phyloP scores from a whole-genome alignment of 176 grass and related monocot species.

The Rhynchospora pubera region DNA sequence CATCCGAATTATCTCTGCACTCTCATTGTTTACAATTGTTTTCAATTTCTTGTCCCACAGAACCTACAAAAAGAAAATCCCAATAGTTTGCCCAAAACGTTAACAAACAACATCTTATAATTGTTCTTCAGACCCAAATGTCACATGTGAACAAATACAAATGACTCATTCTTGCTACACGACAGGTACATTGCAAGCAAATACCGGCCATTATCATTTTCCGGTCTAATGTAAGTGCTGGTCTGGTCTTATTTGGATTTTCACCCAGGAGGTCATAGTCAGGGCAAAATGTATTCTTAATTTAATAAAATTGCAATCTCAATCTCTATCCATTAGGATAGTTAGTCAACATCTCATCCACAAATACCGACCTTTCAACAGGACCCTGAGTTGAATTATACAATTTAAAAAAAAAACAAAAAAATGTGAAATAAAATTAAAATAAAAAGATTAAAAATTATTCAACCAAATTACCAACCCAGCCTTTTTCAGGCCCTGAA shows the following conservation, averaged over 20 bases:
- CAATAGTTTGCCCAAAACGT: neutral
- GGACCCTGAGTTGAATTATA: neutral
- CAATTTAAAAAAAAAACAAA: no score
- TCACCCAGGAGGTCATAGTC: neutral
- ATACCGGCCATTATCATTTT: neutral
- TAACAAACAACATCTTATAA: neutral
- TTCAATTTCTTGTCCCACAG: slow-evolving; percentile 90
- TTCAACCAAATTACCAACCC: neutral
- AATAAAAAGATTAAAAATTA: neutral
- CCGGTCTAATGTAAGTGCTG: neutral
- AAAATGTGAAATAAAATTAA: no score
- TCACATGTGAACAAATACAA: neutral
- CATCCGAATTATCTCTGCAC: slow-evolving; percentile 92
- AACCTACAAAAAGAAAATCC: slow-evolving; percentile 31
- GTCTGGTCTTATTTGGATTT: neutral
- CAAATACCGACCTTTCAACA: neutral
- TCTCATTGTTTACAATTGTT: slow-evolving; percentile 95
- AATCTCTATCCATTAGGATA: neutral
- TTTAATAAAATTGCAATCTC: neutral
- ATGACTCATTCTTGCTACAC: neutral
- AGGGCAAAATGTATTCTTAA: neutral
- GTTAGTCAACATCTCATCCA: neutral
- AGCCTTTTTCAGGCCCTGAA: neutral
- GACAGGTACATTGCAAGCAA: neutral
- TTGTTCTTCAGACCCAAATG: neutral